Evolutionary conservation across 2,329 filamentous ascomycete genomes (phyloP).

Genomic region (Falciphora oryzae): DNA sequence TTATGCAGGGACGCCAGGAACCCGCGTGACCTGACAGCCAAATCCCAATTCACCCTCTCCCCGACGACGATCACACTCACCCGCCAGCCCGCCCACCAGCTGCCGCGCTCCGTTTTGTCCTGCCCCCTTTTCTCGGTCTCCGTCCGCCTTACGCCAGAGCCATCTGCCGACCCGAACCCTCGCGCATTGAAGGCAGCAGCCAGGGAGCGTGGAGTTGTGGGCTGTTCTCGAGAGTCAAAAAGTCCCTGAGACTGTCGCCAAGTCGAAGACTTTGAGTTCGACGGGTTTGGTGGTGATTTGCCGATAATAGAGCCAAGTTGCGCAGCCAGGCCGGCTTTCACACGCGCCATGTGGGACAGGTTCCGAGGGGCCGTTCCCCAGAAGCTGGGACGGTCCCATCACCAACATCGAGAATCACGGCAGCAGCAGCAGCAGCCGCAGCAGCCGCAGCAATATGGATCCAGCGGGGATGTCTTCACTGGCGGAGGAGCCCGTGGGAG

Average conservation of each 20-base stretch:
- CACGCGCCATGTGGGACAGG: conserved; percentile 9
- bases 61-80: conserved; percentile 3
- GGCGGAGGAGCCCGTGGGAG: conserved; percentile 1
- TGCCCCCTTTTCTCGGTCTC: neutral
- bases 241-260: neutral
- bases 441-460: neutral
- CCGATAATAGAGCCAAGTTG: neutral
- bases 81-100: neutral
- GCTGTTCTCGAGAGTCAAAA: neutral
- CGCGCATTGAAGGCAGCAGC: neutral
- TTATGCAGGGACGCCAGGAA: too few relatives aligned
- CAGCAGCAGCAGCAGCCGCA: conserved; percentile 2
- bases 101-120: neutral
- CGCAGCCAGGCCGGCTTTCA: neutral
- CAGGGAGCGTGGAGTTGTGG: neutral
- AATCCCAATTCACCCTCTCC: neutral
- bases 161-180: neutral
- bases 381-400: conserved; percentile 7
- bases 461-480: neutral
- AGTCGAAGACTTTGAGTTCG: neutral
- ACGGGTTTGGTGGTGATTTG: neutral
- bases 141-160: neutral
- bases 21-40: too few relatives aligned
- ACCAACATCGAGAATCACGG: conserved; percentile 14
- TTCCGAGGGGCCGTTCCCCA: conserved; percentile 10